Evolutionary conservation across 345 rosid species (phyloP), one percentile per base, ranked within the genome.

Genomic region (Iberis pinnata): DNA sequence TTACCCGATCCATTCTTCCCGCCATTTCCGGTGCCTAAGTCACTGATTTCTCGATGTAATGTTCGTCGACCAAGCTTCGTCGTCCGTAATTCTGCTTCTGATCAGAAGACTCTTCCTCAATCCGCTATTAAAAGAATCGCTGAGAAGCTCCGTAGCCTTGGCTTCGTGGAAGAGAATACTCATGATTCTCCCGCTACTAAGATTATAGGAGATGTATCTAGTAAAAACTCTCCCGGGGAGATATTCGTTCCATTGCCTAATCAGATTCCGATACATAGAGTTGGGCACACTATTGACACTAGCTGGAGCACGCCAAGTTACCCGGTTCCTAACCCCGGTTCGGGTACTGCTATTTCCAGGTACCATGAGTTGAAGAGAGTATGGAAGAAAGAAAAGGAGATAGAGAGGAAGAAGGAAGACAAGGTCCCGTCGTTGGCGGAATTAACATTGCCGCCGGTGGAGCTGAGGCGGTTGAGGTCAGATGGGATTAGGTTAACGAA

Each of bases 261-360:
- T 10, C 78, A 70, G 51, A 60, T 90, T 36, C 81, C 96, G 24
- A 78, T 76, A 65, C 43, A 70, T 65, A 78, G 96, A 33, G 89
- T 90, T 52, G 98, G 98, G 2, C 92, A 90, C 64, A 87, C 92
- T n/a, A 62, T 90, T 14, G 98, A 90, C 67, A 54, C 85, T 22
- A 90, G 92, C 86, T 90, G 98, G 98, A 82, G 87, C 74, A 75
- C 89, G 18, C 96, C 98, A 4, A 81, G 82, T 67, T 82, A 77
- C 43, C 96, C 97, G 1, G 86, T 86, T 6, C 89, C 93, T 7
- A 70, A 50, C 1, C 95, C 95, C 12, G 93, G 95, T 17, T 75
- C 95, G 3, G 88, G 89, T 16, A 67, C 74, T 35, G 78, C 81
- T 16, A 76, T 89, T 4, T 70, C 60, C 18, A 71, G 89, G 83